Evolutionary conservation across 169 alveolate genomes (phyloP).

Genomic region (Eimeria mitis): DNA sequence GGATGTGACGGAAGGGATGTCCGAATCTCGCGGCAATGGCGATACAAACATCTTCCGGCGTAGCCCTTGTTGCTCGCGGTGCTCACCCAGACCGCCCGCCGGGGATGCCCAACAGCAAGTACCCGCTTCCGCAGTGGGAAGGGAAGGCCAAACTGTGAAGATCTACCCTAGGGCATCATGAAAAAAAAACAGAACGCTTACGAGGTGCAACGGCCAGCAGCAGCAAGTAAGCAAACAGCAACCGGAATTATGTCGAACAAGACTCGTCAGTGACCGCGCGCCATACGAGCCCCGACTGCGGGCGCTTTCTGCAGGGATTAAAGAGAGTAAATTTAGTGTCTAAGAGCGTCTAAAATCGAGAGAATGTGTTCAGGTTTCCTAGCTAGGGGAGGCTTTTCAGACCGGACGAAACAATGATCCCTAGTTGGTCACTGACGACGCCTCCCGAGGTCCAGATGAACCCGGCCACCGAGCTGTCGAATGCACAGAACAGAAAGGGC

Average conservation of each 20-base stretch:
- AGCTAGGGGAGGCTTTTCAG: neutral
- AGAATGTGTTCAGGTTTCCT: slow-evolving; percentile 17
- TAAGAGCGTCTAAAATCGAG: neutral
- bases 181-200: neutral
- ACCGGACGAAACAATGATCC: slow-evolving; percentile 1
- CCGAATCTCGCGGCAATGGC: slow-evolving; percentile 61
- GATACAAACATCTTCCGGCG: slow-evolving; percentile 63
- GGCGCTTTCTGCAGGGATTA: neutral
- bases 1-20: slow-evolving; percentile 43
- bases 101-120: neutral
- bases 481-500: neutral
- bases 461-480: slow-evolving; percentile 29
- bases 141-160: slow-evolving; percentile 11
- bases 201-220: neutral
- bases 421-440: slow-evolving; percentile 11
- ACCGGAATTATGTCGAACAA: neutral
- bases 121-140: slow-evolving; percentile 21
- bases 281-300: neutral
- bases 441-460: neutral
- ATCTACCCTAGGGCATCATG: slow-evolving; percentile 16
- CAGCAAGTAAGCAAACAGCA: slow-evolving; percentile 8
- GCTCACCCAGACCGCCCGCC: neutral
- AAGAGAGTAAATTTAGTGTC: neutral
- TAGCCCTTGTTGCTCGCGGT: slow-evolving; percentile 19
- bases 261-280: slow-evolving; percentile 41